Conservation (phyloP, 768 basidiomycete species). For the Erythrobasidium yunnanense region DNA sequence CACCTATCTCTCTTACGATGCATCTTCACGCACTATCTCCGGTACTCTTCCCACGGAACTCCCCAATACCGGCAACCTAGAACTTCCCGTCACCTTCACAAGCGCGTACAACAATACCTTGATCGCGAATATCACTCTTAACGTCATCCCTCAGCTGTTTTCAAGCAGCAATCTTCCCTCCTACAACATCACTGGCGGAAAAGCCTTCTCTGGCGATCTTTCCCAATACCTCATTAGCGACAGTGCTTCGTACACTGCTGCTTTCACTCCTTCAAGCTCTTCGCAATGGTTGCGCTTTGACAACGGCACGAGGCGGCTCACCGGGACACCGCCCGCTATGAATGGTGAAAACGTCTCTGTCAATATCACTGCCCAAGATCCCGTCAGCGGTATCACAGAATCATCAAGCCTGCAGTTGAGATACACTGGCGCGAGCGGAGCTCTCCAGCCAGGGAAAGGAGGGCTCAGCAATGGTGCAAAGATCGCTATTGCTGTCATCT, state of each 20-base stretch:
- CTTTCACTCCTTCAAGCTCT: constrained; percentile 28
- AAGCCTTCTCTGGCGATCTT: constrained; percentile 31
- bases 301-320: constrained; percentile 23
- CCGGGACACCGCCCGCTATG: constrained; percentile 31
- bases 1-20: constrained; percentile 50
- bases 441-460: constrained; percentile 1
- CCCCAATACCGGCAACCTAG: constrained; percentile 40
- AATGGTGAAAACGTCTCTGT: constrained; percentile 26
- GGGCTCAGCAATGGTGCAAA: constrained; percentile 18
- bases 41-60: constrained; percentile 54
- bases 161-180: constrained; percentile 36
- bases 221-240: constrained; percentile 19
- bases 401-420: constrained; percentile 18
- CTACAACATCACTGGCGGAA: constrained; percentile 31
- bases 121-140: constrained; percentile 55
- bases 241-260: constrained; percentile 22
- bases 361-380: constrained; percentile 27
- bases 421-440: not conserved
- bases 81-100: constrained; percentile 54
- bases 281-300: constrained; percentile 33
- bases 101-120: constrained; percentile 58
- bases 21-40: constrained; percentile 50
- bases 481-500: constrained; percentile 28
- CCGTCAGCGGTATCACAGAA: constrained; percentile 6
- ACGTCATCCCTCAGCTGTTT: constrained; percentile 65